A percentile compares a stretch with the other conserved stretches of the same genome.
These are phyloP conservation scores for Monosporozyma aerobia DNA, from an alignment of 805 yeast species.

Conservation along the genomic window DNA sequence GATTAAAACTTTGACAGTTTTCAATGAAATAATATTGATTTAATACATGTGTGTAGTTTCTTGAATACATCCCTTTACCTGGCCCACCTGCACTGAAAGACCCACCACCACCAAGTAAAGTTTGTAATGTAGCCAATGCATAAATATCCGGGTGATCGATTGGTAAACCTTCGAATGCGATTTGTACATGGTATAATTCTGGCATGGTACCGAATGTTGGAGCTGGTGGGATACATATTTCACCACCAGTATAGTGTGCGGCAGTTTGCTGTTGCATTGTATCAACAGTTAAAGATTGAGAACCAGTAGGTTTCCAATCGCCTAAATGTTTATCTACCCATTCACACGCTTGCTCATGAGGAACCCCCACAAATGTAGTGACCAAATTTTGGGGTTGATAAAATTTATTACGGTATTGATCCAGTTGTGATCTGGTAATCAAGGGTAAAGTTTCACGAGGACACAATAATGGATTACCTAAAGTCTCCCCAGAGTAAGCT, in stretches of 20 bases:
- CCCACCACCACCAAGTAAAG: slow-evolving; percentile 91
- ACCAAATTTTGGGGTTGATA: slow-evolving; percentile 77
- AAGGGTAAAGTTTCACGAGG: slow-evolving; percentile 57
- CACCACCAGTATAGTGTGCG: slow-evolving; percentile 55
- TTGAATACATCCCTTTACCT: slow-evolving; percentile 96
- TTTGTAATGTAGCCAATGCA: slow-evolving; percentile 83
- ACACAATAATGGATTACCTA: slow-evolving; percentile 81
- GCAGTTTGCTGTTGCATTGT: slow-evolving; percentile 14
- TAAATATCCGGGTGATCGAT: slow-evolving; percentile 79
- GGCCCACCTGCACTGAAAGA: slow-evolving; percentile 99
- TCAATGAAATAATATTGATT: slow-evolving; percentile 89
- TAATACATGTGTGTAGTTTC: slow-evolving; percentile 83
- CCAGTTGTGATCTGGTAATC: slow-evolving; percentile 44
- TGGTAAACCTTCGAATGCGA: slow-evolving; percentile 83
- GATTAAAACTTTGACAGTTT: slow-evolving; percentile 79
- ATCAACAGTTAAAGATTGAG: slow-evolving; percentile 15
- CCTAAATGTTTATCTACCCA: slow-evolving; percentile 58
- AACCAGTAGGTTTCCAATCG: slow-evolving; percentile 36
- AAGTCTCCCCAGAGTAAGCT: slow-evolving; percentile 62
- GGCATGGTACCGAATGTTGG: slow-evolving; percentile 57
- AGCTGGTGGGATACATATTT: slow-evolving; percentile 43
- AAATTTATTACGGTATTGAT: slow-evolving; percentile 52
- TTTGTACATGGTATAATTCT: slow-evolving; percentile 73
- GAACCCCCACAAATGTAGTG: slow-evolving; percentile 80
- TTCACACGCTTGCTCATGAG: slow-evolving; percentile 56